Conservation (phyloP, 139 green algal species). For the Coelastrella sp. region DNA sequence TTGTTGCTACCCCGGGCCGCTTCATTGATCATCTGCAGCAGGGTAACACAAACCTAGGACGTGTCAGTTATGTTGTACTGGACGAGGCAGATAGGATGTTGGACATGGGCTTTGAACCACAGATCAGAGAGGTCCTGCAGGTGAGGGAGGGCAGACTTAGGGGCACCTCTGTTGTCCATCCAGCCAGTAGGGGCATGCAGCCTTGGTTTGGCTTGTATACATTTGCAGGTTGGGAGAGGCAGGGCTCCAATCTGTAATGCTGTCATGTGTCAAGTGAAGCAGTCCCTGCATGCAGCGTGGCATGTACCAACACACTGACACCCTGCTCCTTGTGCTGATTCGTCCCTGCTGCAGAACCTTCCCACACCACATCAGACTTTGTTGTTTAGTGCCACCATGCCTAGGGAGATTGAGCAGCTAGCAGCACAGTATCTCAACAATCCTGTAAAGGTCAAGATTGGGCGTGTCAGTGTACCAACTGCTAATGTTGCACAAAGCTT, state of each 20-base stretch:
- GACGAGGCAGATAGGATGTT: conserved; percentile 97
- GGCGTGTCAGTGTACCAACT: conserved; percentile 56
- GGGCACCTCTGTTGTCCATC: not conserved
- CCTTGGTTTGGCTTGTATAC: not conserved
- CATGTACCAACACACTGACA: not conserved
- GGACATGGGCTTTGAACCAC: conserved; percentile 96
- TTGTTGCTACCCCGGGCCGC: conserved; percentile 88
- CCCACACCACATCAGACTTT: conserved; percentile 83
- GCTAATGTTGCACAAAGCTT: conserved; percentile 86
- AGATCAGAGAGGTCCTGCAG: conserved; percentile 83
- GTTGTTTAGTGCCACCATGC: conserved; percentile 92
- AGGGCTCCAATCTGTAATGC: no score
- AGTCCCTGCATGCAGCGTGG: no score
- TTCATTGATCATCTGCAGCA: conserved; percentile 92
- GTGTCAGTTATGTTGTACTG: conserved; percentile 89
- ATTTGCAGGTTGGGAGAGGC: no score
- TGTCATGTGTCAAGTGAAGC: no score
- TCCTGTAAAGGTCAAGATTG: conserved; percentile 77
- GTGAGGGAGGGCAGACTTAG: conserved; percentile 1
- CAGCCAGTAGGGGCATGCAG: no score
- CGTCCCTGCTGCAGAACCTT: conserved; percentile 48
- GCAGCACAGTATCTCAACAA: conserved; percentile 80
- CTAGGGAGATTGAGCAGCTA: conserved; percentile 88
- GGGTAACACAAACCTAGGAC: conserved; percentile 78
- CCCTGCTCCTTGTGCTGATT: not conserved